phyloP scores from a whole-genome alignment of 192 early-diverging fungal genomes.

The Helicostylum pulchrum region DNA sequence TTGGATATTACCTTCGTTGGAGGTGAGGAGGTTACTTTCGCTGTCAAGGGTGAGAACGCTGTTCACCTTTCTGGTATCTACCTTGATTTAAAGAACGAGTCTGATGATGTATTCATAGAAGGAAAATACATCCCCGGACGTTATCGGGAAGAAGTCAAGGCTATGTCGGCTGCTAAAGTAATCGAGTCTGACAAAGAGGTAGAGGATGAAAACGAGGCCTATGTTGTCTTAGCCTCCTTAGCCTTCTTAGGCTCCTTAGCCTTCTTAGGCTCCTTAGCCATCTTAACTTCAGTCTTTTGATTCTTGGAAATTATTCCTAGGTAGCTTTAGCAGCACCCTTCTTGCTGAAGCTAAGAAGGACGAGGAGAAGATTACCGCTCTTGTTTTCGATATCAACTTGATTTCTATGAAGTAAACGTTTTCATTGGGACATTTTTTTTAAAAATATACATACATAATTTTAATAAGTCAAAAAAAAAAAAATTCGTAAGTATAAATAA shows the following conservation, averaged over 20 bases:
- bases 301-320: conserved; percentile 1
- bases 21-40: conserved; percentile 82
- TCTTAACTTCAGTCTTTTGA: conserved; percentile 3
- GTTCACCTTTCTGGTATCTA: conserved; percentile 76
- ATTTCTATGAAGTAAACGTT: conserved; percentile 24
- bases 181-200: conserved; percentile 39
- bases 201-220: conserved; percentile 31
- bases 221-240: conserved; percentile 16
- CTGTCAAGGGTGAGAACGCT: conserved; percentile 58
- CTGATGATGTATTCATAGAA: conserved; percentile 5
- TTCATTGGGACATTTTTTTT: neutral
- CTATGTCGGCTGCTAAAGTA: conserved; percentile 16
- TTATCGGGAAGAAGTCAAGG: neutral
- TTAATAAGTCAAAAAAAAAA: neutral
- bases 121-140: neutral
- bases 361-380: conserved; percentile 53
- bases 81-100: conserved; percentile 25
- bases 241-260: conserved; percentile 15
- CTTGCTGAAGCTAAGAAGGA: conserved; percentile 42
- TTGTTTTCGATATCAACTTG: conserved; percentile 61
- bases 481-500: no score
- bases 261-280: conserved; percentile 23
- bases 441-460: no score
- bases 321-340: conserved; percentile 38
- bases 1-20: conserved; percentile 68